Base-by-base conservation (phyloP, 1,284 basidiomycete species). In the Athelia sp. region DNA sequence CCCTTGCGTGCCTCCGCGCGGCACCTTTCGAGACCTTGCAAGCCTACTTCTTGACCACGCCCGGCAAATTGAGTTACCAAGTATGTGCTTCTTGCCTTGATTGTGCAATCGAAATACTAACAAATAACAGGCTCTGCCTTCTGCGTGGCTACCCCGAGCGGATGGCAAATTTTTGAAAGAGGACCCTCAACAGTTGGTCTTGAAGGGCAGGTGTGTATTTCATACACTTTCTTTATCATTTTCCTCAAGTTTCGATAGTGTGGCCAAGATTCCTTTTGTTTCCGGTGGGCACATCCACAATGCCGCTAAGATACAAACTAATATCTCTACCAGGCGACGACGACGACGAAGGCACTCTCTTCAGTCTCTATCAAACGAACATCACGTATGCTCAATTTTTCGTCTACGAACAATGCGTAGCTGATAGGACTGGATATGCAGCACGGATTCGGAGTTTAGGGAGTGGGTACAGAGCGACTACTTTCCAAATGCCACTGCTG, bases 341-440 rank as follows among this genome's bases (percentile, higher is more conserved):
- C 48, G 76, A 78, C 46, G 78, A 79, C 49, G 78, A 80, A 59
- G 78, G 78, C 17, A 79, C 78, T 0, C 29, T 74, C 0, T 79
- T 80, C 55, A 66, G 74, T 0, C 54, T 79, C 9, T 63, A 73
- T 1, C 69, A 56, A 11, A 46, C 68, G 31, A 74, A 76, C 46
- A 53, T 77, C 54, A 75, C 73, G 69, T 72, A 56, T 48, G 65
- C 15, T 18, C n/a, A 18, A n/a, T n/a, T n/a, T n/a, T n/a, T n/a
- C n/a, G n/a, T n/a, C n/a, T n/a, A n/a, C n/a, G n/a, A n/a, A n/a
- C n/a, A n/a, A n/a, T n/a, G n/a, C n/a, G n/a, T n/a, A n/a, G n/a
- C n/a, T n/a, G n/a, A n/a, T n/a, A n/a, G n/a, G n/a, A n/a, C n/a
- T n/a, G n/a, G n/a, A n/a, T n/a, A n/a, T n/a, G n/a, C n/a, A n/a